Evolutionary conservation across 2,329 filamentous ascomycete genomes (phyloP).

Genomic region (Penicillium sp.): DNA sequence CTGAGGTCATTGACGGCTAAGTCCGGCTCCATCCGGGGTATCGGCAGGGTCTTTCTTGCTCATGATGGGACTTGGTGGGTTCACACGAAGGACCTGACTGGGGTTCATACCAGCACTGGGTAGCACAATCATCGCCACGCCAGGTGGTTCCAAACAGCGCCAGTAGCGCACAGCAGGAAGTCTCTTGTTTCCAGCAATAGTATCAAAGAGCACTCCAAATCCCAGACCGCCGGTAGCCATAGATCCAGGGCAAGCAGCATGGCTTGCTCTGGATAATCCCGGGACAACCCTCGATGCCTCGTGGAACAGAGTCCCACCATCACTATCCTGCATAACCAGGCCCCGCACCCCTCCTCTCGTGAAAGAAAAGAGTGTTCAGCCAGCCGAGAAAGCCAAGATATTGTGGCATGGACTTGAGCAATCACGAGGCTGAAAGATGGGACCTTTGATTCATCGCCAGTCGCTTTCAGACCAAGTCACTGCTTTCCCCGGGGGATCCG

Average conservation of each 20-base stretch:
- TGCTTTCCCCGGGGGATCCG: conserved; percentile 3
- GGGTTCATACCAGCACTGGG: neutral
- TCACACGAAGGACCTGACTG: neutral
- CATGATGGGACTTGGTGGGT: too few relatives aligned
- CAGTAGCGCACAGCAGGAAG: neutral
- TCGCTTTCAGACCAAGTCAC: conserved; percentile 11
- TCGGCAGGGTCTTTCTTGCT: too few relatives aligned
- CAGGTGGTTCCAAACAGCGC: conserved; percentile 4
- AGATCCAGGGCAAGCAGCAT: conserved; percentile 3
- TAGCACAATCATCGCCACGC: conserved; percentile 8
- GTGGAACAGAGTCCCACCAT: neutral
- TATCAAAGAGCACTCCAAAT: conserved; percentile 7
- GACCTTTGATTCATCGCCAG: conserved; percentile 3
- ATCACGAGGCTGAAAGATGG: conserved; percentile 12
- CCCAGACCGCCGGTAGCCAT: conserved; percentile 9
- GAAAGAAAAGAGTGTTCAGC: neutral
- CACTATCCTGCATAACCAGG: too few relatives aligned
- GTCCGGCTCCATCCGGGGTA: too few relatives aligned
- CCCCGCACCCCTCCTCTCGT: neutral
- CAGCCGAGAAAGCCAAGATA: conserved; percentile 8
- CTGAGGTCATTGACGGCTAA: too few relatives aligned
- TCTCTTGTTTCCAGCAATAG: neutral
- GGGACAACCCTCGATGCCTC: neutral
- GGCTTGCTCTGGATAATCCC: conserved; percentile 1
- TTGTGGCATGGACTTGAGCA: neutral